Evolutionary conservation across 148 eudicot genomes (phyloP), one percentile per base, ranked within the genome.

Genomic region (Bassia scoparia): DNA sequence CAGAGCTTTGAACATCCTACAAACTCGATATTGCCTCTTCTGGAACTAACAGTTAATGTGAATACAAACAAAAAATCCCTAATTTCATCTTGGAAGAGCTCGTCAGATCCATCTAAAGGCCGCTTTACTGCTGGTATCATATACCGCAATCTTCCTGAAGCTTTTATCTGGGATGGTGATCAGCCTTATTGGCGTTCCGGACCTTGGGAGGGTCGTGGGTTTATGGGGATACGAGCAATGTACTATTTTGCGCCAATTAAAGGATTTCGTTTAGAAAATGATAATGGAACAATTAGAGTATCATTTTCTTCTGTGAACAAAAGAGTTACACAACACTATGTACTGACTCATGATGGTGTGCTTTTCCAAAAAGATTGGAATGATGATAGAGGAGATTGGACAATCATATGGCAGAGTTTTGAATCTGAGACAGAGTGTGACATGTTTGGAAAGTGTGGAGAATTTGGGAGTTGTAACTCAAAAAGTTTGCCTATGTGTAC

Each of bases 391-490:
- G 48, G 33, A 21, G 67, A 76, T 3, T 84, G 82, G 84, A 74
- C 49, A 68, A 66, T 70, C 50, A 24, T 33, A 12, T 79, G 78
- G 81, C 23, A 49, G 17, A 30, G 46, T 11, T 70, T 59, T 14
- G 11, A 33, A 20, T 46, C 60, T 17, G 44, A 41, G 44, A 41
- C 44, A 6, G 44, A 41, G 44, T 90, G 92, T 79, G 89, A 85
- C 64, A 37, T 84, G 21, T 86, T 78, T 67, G 87, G 78, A 21
- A 76, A 50, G 37, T 88, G 92, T 77, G 96, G 96, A 14, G 73
- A 81, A 26, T 87, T 86, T 72, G 96, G 90, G 56, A 77, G 55
- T 31, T 90, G 96, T 73, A 73, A 88, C 59, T 35, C 81, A 21
- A 53, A 81, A 2, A 35, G 50, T 10, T 52, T 81, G 3, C 88